Base-by-base conservation (phyloP, 2,329 filamentous ascomycete species). In the Ilyonectria sp. region DNA sequence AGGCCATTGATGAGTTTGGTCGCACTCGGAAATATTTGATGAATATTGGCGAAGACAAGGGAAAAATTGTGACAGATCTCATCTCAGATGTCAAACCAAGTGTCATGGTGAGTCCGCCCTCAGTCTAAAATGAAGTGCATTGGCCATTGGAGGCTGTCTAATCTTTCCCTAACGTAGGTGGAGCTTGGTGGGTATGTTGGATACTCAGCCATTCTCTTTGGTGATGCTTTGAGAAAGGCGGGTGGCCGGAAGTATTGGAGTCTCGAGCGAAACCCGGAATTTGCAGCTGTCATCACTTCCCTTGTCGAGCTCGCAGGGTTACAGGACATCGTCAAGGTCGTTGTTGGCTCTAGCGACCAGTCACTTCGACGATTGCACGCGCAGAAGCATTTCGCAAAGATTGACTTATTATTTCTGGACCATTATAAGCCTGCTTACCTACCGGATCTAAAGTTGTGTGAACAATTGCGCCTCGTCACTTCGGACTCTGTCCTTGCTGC, bases 151-250 rank as follows among this genome's bases (percentile, higher is more conserved):
- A n/a, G n/a, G n/a, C n/a, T n/a, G n/a, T n/a, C 13, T n/a, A 9
- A 55, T 21, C 17, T 23, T 2, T 31, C 3, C 1, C n/a, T 7
- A 15, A 19, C 4, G 2, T 31, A 81, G 80, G 86, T 95, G 53
- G 93, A 96, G 78, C 86, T 96, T 0, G 93, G 94, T 49, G 92
- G 92, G 50, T 96, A 96, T 79, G 86, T 94, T 23, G 93, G 93
- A 44, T 96, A 96, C 83, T 95, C 93, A 0, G 91, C 91, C 67
- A 90, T 96, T 65, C 84, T 94, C 1, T 95, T 95, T 75, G 92
- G 89, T 47, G 86, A 89, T 43, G 90, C 91, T 0, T 82, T 93
- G n/a, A 87, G 87, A 63, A 84, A 86, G 54, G 86, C 86, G 1
- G 92, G 91, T 9, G 92, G 92, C 3, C 84, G 86, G 72, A 82